A percentile compares a stretch with the other conserved stretches of the same genome.
These are phyloP conservation scores for Lipomyces sp. DNA, from an alignment of 805 yeast genomes.

Conservation along the genomic window DNA sequence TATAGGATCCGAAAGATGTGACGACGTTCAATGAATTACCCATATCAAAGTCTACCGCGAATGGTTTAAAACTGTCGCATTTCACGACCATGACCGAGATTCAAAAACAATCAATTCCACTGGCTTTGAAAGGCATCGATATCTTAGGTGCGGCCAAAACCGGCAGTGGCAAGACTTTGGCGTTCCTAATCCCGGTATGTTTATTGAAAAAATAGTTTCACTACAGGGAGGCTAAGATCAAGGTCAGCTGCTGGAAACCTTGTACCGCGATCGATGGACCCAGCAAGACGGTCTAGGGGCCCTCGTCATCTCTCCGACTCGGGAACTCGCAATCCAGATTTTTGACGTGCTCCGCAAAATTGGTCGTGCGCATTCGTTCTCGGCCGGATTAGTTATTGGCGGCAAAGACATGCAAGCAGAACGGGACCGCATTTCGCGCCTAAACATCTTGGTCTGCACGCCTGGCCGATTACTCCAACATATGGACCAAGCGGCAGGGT, in stretches of 20 bases:
- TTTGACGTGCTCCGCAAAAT: slow-evolving; percentile 84
- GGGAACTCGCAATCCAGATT: slow-evolving; percentile 89
- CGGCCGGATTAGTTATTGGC: slow-evolving; percentile 92
- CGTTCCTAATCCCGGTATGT: slow-evolving; percentile 80
- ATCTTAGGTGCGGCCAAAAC: slow-evolving; percentile 87
- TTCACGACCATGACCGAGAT: slow-evolving; percentile 83
- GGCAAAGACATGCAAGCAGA: slow-evolving; percentile 88
- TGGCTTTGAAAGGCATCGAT: slow-evolving; percentile 76
- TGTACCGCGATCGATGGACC: slow-evolving; percentile 73
- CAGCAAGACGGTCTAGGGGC: slow-evolving; percentile 90
- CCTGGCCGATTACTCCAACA: slow-evolving; percentile 92
- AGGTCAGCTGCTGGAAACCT: slow-evolving; percentile 44
- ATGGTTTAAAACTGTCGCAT: slow-evolving; percentile 65
- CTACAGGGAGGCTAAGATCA: background rate
- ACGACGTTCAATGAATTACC: slow-evolving; percentile 38
- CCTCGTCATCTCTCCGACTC: slow-evolving; percentile 84
- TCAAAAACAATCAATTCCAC: slow-evolving; percentile 77
- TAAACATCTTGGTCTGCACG: slow-evolving; percentile 86
- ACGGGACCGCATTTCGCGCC: slow-evolving; percentile 73
- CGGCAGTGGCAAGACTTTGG: slow-evolving; percentile 88
- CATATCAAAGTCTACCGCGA: slow-evolving; percentile 34
- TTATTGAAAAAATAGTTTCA: too few relatives aligned
- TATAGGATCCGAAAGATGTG: slow-evolving; percentile 4
- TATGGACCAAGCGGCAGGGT: slow-evolving; percentile 83
- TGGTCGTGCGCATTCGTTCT: slow-evolving; percentile 73